Percentiles rank a stretch among this genome's conserved stretches.
These are phyloP conservation scores for Kwoniella newhampshirensis DNA, from an alignment of 768 basidiomycete species.

Conservation along the genomic window DNA sequence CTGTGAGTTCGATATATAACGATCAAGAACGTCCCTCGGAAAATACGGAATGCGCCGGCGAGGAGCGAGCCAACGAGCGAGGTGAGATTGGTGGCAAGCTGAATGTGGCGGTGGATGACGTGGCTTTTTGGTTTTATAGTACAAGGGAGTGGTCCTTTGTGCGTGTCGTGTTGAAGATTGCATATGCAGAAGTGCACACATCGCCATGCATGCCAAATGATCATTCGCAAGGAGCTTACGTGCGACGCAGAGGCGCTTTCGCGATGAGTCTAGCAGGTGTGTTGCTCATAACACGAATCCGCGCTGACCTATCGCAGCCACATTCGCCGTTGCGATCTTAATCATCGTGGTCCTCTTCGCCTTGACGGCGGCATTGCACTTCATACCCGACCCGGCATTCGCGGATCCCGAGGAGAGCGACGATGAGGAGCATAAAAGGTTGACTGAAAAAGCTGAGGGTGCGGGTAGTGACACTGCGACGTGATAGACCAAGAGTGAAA, in stretches of 20 bases:
- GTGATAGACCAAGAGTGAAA: not conserved
- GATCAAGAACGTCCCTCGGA: slow-evolving; percentile 4
- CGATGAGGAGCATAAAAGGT: not conserved
- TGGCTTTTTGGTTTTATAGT: slow-evolving; percentile 1
- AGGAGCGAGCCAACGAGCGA: slow-evolving; percentile 17
- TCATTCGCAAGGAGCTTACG: not conserved
- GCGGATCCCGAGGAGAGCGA: not conserved
- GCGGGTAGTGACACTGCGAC: too few species aligned
- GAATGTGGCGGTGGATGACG: slow-evolving; percentile 7
- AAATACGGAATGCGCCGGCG: slow-evolving; percentile 9
- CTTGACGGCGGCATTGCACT: slow-evolving; percentile 11
- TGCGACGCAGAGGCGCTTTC: not conserved
- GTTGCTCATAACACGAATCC: not conserved
- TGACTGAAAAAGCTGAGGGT: slow-evolving; percentile 2
- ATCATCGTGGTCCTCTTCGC: slow-evolving; percentile 14
- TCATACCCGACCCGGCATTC: slow-evolving; percentile 29
- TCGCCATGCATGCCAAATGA: not conserved
- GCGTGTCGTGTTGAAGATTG: not conserved
- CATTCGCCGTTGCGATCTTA: slow-evolving; percentile 14
- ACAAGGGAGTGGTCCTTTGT: not conserved
- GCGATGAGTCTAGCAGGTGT: not conserved
- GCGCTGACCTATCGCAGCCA: slow-evolving; percentile 1
- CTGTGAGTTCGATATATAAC: not conserved
- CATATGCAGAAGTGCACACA: too few species aligned
- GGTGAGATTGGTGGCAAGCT: slow-evolving; percentile 11